Evolutionary conservation across 331 rosid genomes (phyloP).

Genomic region (Malus hybrid): DNA sequence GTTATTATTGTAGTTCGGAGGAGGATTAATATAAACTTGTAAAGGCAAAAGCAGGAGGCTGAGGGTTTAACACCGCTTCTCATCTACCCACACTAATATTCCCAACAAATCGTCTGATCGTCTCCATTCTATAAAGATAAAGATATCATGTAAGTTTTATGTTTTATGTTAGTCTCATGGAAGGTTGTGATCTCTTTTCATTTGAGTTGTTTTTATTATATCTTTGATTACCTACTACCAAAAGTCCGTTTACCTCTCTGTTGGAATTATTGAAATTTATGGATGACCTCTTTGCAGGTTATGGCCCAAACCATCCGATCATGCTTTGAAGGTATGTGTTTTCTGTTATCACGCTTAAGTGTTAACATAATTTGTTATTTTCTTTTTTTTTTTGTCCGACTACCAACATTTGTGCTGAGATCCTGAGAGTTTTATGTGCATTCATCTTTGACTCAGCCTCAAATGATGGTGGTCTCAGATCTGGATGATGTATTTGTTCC

Average conservation of each 20-base stretch:
- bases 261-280: constrained; percentile 1
- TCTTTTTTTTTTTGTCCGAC: background rate
- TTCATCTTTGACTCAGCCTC: constrained; percentile 95
- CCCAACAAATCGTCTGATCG: too few species aligned
- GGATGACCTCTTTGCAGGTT: constrained; percentile 45
- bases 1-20: too few species aligned
- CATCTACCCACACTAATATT: too few species aligned
- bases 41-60: too few species aligned
- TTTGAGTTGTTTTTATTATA: background rate
- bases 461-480: constrained; percentile 99
- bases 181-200: background rate
- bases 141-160: too few species aligned
- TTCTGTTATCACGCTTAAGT: constrained; percentile 3
- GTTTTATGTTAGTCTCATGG: background rate
- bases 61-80: too few species aligned
- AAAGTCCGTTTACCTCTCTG: background rate
- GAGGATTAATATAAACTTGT: too few species aligned
- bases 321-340: constrained; percentile 78
- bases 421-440: constrained; percentile 34
- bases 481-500: constrained; percentile 94
- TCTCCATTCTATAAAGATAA: too few species aligned
- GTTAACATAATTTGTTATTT: background rate
- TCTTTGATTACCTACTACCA: background rate
- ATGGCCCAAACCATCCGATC: constrained; percentile 87
- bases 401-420: constrained; percentile 12